phyloP scores from a whole-genome alignment of 208 protist species.

The Crithidia acanthocephali region DNA sequence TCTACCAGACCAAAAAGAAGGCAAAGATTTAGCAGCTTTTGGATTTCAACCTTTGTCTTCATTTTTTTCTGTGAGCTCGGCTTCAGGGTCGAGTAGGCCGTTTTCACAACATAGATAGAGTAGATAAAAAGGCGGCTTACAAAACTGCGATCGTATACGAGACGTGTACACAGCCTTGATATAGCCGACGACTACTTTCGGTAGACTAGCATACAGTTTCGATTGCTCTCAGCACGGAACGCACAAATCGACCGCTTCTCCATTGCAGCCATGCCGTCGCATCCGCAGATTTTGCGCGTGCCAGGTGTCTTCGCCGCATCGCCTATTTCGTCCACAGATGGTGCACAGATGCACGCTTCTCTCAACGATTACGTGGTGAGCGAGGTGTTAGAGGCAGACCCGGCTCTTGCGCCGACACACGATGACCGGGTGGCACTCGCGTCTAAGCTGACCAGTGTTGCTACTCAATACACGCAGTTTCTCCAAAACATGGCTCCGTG shows the following conservation, averaged over 20 bases:
- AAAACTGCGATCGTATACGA: too few species aligned
- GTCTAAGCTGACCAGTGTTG: constrained; percentile 24
- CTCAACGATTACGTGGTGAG: constrained; percentile 8
- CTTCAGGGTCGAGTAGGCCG: background rate
- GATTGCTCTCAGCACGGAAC: too few species aligned
- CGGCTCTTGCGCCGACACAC: background rate
- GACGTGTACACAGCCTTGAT: background rate
- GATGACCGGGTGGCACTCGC: background rate
- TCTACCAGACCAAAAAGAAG: too few species aligned
- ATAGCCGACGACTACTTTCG: too few species aligned
- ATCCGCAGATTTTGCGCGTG: background rate
- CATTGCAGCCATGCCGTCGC: background rate
- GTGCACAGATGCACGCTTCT: too few species aligned
- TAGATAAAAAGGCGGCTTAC: background rate
- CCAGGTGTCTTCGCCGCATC: too few species aligned
- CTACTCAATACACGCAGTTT: constrained; percentile 19
- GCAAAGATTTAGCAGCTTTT: too few species aligned
- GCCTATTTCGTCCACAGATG: too few species aligned
- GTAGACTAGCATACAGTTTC: too few species aligned
- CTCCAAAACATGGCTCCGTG: constrained; percentile 20
- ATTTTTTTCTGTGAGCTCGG: background rate
- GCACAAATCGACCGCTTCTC: too few species aligned
- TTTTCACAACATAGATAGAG: constrained; percentile 3
- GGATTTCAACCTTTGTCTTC: background rate
- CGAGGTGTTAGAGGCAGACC: background rate